These are phyloP conservation scores for Colletotrichum liaoningense DNA, from an alignment of 2,329 filamentous ascomycete species.

Conservation along the genomic window DNA sequence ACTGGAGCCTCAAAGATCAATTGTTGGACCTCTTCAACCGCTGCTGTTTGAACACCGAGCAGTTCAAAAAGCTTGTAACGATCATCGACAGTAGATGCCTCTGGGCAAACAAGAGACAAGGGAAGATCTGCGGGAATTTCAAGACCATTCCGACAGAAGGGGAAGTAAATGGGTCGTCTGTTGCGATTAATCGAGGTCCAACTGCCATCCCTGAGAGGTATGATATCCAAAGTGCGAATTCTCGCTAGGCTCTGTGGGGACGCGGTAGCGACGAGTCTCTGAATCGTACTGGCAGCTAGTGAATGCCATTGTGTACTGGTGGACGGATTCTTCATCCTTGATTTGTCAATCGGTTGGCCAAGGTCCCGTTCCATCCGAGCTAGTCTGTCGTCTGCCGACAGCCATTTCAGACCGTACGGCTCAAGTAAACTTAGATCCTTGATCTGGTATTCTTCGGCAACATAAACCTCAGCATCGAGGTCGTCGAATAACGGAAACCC, in stretches of 20 bases:
- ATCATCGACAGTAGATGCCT: background rate
- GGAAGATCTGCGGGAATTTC: background rate
- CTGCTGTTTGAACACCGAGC: background rate
- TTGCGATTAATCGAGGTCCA: background rate
- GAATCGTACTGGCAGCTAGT: background rate
- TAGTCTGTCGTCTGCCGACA: background rate
- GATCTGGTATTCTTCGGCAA: background rate
- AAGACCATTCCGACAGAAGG: background rate
- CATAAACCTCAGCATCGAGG: background rate
- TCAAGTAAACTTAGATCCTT: background rate
- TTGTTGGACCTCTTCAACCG: background rate
- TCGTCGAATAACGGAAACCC: background rate
- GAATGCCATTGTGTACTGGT: background rate
- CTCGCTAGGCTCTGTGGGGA: background rate
- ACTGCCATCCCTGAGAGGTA: background rate
- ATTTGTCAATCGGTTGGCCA: background rate
- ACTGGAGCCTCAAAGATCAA: background rate
- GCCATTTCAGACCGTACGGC: background rate
- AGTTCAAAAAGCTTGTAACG: background rate
- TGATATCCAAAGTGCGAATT: background rate
- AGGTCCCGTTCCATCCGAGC: background rate
- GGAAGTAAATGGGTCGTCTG: background rate
- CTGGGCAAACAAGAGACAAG: background rate
- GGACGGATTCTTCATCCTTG: background rate
- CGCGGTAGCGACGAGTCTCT: background rate